Evolutionary conservation across 768 basidiomycete genomes (phyloP).

Genomic region (Nidularia pulvinata): DNA sequence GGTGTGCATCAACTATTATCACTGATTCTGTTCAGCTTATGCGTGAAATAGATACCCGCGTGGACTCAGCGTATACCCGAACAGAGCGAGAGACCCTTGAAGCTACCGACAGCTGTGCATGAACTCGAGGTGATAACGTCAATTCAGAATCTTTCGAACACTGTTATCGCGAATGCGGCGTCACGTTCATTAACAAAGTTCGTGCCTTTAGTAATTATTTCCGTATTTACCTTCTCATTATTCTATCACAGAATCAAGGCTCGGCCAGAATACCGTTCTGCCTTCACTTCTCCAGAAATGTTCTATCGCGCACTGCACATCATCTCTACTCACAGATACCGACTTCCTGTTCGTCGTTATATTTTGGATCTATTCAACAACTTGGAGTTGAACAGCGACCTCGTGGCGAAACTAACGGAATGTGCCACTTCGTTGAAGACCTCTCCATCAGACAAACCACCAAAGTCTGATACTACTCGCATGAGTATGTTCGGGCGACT

Average conservation of each 20-base stretch:
- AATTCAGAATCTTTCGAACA: conserved; percentile 93
- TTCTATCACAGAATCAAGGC: conserved; percentile 63
- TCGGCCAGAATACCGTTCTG: conserved; percentile 67
- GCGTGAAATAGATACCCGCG: conserved; percentile 57
- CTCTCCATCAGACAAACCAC: conserved; percentile 38
- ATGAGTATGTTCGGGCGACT: conserved; percentile 63
- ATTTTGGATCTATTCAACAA: conserved; percentile 88
- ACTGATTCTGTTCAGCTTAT: no score
- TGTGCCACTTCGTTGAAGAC: conserved; percentile 51
- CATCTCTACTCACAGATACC: conserved; percentile 88
- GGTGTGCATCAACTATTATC: conserved; percentile 38
- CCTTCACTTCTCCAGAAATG: conserved; percentile 78
- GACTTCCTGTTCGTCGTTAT: conserved; percentile 90
- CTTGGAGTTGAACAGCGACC: conserved; percentile 66
- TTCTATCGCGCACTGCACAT: conserved; percentile 86
- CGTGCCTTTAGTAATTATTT: conserved; percentile 12
- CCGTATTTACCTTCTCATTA: conserved; percentile 1
- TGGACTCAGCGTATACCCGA: conserved; percentile 51
- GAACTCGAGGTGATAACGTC: conserved; percentile 88
- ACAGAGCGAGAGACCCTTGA: conserved; percentile 44
- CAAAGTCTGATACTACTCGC: conserved; percentile 25
- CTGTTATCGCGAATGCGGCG: conserved; percentile 93
- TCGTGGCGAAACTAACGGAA: conserved; percentile 53
- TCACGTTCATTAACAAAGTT: conserved; percentile 89
- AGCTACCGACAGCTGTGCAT: conserved; percentile 62